Base-by-base conservation (phyloP, 2,329 filamentous ascomycete species). In the Talaromyces amestolkiae region DNA sequence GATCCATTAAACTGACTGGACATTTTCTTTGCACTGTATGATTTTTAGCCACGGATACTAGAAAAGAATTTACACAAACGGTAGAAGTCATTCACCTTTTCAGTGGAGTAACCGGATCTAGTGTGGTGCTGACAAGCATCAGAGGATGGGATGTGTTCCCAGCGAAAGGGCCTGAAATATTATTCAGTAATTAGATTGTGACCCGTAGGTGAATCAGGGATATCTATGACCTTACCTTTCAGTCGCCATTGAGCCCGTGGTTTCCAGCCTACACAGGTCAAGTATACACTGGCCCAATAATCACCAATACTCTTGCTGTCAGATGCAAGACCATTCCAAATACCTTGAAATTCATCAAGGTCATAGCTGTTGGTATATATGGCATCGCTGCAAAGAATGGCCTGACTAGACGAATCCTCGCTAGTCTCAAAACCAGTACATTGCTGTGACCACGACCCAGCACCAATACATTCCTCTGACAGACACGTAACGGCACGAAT, bases 231-330 rank as follows among this genome's bases (percentile, higher is more conserved):
- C 56, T 64, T 73, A 71, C 79, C 78, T n/a, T 70, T 65, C 47
- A 78, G 75, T 24, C 70, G 74, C 68, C 78, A 79, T 51, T 75
- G 73, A 0, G 75, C 65, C 41, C 70, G 72, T 0, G 72, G 64
- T 24, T 75, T 73, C 78, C 77, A 80, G 43, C 77, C 74, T 15
- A 74, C 72, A 67, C 79, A 81, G 17, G 67, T 67, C 39, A 80
- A 63, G 6, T 72, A 67, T n/a, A 79, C 66, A 24, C 73, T 70
- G 7, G 78, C 76, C 79, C 78, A 81, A 56, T 77, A 76, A 65
- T 77, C 75, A 0, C 75, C 76, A 7, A 77, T 45, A 7, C 68
- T 64, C 5, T 63, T 39, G 64, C 76, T 77, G 19, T 74, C 72
- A 9, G 65, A 61, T 8, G 67, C 68, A 4, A 74, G 65, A 2